phyloP scores from a whole-genome alignment of 192 early-diverging fungal genomes.

The Coemansia sp. region DNA sequence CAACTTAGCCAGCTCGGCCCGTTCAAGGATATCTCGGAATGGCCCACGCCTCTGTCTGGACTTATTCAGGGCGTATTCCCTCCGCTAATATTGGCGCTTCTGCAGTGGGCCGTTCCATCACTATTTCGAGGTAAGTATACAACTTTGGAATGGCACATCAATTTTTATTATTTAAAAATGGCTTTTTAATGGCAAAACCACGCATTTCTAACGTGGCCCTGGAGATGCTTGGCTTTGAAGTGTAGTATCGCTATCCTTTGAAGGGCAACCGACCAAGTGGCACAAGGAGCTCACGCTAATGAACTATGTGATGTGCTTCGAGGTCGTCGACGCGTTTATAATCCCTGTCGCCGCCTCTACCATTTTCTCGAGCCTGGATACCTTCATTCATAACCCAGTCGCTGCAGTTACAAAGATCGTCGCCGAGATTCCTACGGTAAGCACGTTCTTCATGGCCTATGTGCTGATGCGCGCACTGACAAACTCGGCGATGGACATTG shows the following conservation, averaged over 20 bases:
- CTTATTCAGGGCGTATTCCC: constrained; percentile 20
- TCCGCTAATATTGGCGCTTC: constrained; percentile 14
- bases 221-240: neutral
- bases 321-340: constrained; percentile 18
- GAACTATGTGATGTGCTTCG: constrained; percentile 17
- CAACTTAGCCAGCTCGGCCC: constrained; percentile 3
- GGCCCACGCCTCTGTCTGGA: constrained; percentile 17
- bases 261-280: constrained; percentile 14
- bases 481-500: constrained; percentile 12
- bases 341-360: constrained; percentile 9
- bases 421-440: constrained; percentile 12
- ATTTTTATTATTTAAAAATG: neutral
- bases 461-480: constrained; percentile 20
- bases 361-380: constrained; percentile 10
- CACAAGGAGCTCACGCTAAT: constrained; percentile 18
- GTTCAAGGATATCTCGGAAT: constrained; percentile 14
- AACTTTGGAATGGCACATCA: neutral
- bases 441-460: constrained; percentile 24
- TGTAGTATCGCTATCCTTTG: constrained; percentile 12
- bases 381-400: constrained; percentile 16
- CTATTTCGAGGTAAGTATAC: constrained; percentile 3
- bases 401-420: constrained; percentile 6
- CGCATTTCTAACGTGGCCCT: neutral
- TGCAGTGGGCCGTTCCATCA: constrained; percentile 1
- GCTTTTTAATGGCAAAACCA: neutral